Conservation (phyloP, 1,139 yeast species). For the Sugiyamaella novakii region DNA sequence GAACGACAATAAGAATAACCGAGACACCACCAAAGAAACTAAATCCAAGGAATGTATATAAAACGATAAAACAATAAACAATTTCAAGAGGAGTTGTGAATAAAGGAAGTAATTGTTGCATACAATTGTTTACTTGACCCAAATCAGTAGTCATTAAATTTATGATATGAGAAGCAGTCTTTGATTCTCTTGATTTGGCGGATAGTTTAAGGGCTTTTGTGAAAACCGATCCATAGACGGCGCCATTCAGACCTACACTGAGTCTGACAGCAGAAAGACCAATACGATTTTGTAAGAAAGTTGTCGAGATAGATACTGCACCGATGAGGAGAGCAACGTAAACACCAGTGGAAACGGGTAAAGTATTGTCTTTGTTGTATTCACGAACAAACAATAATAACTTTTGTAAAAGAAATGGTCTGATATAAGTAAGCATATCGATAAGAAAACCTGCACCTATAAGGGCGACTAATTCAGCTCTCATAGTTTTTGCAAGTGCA, state of each 20-base stretch:
- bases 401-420: conserved; percentile 75
- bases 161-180: conserved; percentile 91
- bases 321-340: conserved; percentile 82
- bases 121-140: conserved; percentile 59
- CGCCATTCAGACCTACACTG: conserved; percentile 43
- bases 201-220: conserved; percentile 77
- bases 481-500: conserved; percentile 65
- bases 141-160: conserved; percentile 68
- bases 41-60: conserved; percentile 61
- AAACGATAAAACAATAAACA: conserved; percentile 54
- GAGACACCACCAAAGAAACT: conserved; percentile 60
- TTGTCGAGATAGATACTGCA: conserved; percentile 70
- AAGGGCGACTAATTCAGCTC: conserved; percentile 38
- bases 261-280: conserved; percentile 38
- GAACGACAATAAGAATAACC: conserved; percentile 57
- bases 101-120: conserved; percentile 51
- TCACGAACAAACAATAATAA: conserved; percentile 79
- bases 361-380: conserved; percentile 46
- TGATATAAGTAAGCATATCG: conserved; percentile 44
- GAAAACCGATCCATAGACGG: conserved; percentile 73
- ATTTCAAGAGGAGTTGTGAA: conserved; percentile 63
- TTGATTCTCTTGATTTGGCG: conserved; percentile 71
- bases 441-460: conserved; percentile 16
- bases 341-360: conserved; percentile 70
- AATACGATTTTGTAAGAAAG: conserved; percentile 55